Conservation (phyloP, 805 yeast genomes). For the Nakazawaea pomicola region DNA sequence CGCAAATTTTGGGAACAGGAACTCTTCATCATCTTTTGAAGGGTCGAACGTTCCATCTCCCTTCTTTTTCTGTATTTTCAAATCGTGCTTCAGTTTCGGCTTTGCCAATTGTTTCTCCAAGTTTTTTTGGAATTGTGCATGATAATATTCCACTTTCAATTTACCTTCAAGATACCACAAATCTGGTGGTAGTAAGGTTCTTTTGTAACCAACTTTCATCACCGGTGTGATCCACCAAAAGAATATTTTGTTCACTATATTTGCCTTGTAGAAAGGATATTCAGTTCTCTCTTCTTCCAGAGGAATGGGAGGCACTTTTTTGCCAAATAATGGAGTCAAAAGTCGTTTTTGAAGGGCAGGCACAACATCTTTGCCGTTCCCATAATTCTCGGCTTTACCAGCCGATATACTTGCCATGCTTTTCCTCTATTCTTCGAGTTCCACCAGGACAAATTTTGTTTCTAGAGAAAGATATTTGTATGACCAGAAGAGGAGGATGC, state of each 20-base stretch:
- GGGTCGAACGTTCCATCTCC: constrained; percentile 10
- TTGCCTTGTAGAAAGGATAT: constrained; percentile 38
- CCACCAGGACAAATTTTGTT: no score
- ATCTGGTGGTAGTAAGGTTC: constrained; percentile 66
- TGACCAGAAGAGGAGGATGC: no score
- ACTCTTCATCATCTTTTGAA: constrained; percentile 23
- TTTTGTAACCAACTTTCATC: constrained; percentile 59
- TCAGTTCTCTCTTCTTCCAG: constrained; percentile 40
- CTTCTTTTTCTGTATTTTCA: constrained; percentile 29
- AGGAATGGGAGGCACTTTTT: constrained; percentile 48
- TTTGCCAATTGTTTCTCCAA: constrained; percentile 28
- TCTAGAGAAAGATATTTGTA: no score
- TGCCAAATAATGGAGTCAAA: constrained; percentile 28
- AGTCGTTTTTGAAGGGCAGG: constrained; percentile 27
- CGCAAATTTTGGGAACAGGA: constrained; percentile 37
- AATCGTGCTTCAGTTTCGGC: constrained; percentile 26
- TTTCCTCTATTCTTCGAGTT: no score
- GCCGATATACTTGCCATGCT: neutral
- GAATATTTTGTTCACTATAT: constrained; percentile 36
- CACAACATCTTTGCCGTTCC: neutral
- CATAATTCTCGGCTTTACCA: no score
- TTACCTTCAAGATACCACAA: constrained; percentile 40
- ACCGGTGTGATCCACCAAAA: constrained; percentile 71
- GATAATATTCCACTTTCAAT: constrained; percentile 36
- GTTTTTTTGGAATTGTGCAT: constrained; percentile 28